phyloP scores from a whole-genome alignment of 176 grass and related monocot genomes.

The Zoysia japonica region DNA sequence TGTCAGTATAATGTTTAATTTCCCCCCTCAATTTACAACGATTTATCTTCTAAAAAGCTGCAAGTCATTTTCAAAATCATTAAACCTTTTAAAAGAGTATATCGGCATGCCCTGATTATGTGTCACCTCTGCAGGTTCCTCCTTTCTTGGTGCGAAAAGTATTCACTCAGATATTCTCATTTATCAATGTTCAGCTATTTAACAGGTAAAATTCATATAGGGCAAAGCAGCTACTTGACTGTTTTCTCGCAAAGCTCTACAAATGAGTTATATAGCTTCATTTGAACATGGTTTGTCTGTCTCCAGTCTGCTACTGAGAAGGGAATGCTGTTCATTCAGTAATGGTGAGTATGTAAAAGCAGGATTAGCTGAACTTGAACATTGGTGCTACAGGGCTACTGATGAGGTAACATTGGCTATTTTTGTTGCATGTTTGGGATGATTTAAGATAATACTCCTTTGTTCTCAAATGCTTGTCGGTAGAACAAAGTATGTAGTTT shows the following conservation, averaged over 20 bases:
- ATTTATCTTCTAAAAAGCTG: slow-evolving; percentile 10
- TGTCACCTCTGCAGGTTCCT: slow-evolving; percentile 62
- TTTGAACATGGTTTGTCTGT: slow-evolving; percentile 37
- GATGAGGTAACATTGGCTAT: slow-evolving; percentile 74
- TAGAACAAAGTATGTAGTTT: too few species aligned
- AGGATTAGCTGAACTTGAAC: slow-evolving; percentile 96
- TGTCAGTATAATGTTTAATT: slow-evolving; percentile 59
- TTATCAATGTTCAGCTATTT: slow-evolving; percentile 97
- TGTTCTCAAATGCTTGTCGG: too few species aligned
- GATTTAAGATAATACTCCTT: slow-evolving; percentile 6
- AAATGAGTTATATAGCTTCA: slow-evolving; percentile 27
- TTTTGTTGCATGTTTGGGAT: slow-evolving; percentile 26
- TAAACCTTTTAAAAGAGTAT: background rate
- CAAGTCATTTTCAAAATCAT: slow-evolving; percentile 19
- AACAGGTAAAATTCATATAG: slow-evolving; percentile 69
- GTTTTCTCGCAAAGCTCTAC: slow-evolving; percentile 1
- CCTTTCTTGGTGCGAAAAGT: slow-evolving; percentile 99
- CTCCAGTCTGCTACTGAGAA: slow-evolving; percentile 87
- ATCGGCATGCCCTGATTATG: slow-evolving; percentile 8
- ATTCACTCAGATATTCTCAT: slow-evolving; percentile 99
- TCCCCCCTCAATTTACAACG: slow-evolving; percentile 11
- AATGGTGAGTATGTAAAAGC: slow-evolving; percentile 98
- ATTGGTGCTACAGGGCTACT: slow-evolving; percentile 94
- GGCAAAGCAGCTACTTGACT: background rate
- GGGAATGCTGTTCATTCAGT: slow-evolving; percentile 98